Evolutionary conservation across 805 yeast species (phyloP).

Genomic region (Allodekkera sacchari): DNA sequence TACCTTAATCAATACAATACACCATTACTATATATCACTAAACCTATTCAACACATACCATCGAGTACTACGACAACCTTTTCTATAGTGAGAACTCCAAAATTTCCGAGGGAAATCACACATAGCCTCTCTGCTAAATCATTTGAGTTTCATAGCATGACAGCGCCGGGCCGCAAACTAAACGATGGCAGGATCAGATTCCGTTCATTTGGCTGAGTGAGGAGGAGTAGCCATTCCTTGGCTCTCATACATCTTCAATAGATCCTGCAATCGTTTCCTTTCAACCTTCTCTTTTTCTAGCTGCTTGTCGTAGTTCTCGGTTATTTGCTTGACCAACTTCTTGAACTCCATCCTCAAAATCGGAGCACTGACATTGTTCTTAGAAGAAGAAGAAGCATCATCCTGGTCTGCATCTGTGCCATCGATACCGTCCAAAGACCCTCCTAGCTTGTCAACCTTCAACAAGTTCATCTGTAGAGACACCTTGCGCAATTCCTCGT

Average conservation of each 20-base stretch:
- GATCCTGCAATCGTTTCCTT: constrained; percentile 11
- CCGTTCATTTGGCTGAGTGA: too few relatives aligned
- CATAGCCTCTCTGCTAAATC: too few relatives aligned
- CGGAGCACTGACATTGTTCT: constrained; percentile 32
- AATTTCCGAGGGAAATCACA: too few relatives aligned
- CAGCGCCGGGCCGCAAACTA: too few relatives aligned
- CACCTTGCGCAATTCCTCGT: constrained; percentile 30
- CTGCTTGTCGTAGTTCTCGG: constrained; percentile 52
- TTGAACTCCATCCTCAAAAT: constrained; percentile 63
- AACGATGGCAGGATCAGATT: too few relatives aligned
- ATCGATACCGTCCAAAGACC: constrained; percentile 4
- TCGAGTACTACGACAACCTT: too few relatives aligned
- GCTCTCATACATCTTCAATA: constrained; percentile 27
- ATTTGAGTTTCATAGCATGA: too few relatives aligned
- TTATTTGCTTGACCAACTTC: constrained; percentile 53
- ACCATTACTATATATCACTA: too few relatives aligned
- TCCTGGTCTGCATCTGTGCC: constrained; percentile 4
- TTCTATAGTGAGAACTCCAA: too few relatives aligned
- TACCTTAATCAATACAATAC: too few relatives aligned
- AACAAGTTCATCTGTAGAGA: constrained; percentile 33
- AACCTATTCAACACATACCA: too few relatives aligned
- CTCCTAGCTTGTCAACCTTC: constrained; percentile 38
- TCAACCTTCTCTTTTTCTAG: constrained; percentile 31
- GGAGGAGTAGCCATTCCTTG: not conserved
- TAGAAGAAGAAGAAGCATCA: constrained; percentile 11